These are phyloP conservation scores for Nematodospora valgi DNA, from an alignment of 805 yeast genomes.

Conservation along the genomic window DNA sequence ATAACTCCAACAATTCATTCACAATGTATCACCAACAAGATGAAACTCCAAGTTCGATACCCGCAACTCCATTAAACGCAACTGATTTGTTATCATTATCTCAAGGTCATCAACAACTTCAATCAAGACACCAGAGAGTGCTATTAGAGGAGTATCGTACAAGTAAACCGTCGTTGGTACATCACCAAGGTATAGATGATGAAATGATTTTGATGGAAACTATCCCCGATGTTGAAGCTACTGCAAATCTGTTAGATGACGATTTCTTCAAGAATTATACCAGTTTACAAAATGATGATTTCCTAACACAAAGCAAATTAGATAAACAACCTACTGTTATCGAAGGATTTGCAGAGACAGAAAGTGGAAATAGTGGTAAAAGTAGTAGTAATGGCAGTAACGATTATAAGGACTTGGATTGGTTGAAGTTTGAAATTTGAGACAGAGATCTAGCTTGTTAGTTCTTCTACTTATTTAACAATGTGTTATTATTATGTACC, in stretches of 20 bases:
- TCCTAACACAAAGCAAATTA: conserved; percentile 1
- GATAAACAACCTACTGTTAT: neutral
- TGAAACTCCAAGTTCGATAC: conserved; percentile 9
- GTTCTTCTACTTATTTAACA: too few relatives aligned
- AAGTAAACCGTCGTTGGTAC: conserved; percentile 8
- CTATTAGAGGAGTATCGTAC: conserved; percentile 10
- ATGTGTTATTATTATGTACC: too few relatives aligned
- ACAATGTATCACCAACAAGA: conserved; percentile 6
- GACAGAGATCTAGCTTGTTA: too few relatives aligned
- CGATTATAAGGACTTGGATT: conserved; percentile 21
- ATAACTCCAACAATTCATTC: conserved; percentile 7
- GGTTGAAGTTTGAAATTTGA: conserved; percentile 24
- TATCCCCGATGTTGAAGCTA: neutral
- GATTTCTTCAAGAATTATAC: conserved; percentile 10
- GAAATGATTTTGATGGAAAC: conserved; percentile 9
- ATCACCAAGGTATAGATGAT: conserved; percentile 11
- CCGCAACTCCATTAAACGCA: conserved; percentile 13
- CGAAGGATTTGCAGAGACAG: conserved; percentile 3
- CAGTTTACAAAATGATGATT: conserved; percentile 8
- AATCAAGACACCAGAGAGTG: neutral
- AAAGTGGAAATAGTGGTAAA: neutral
- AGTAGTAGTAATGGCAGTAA: neutral
- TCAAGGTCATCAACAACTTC: neutral
- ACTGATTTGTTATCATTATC: conserved; percentile 12
- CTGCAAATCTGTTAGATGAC: conserved; percentile 3